Evolutionary conservation across 148 eudicot species (phyloP), one percentile per base, ranked within the genome.

Genomic region (Camellia japonica): DNA sequence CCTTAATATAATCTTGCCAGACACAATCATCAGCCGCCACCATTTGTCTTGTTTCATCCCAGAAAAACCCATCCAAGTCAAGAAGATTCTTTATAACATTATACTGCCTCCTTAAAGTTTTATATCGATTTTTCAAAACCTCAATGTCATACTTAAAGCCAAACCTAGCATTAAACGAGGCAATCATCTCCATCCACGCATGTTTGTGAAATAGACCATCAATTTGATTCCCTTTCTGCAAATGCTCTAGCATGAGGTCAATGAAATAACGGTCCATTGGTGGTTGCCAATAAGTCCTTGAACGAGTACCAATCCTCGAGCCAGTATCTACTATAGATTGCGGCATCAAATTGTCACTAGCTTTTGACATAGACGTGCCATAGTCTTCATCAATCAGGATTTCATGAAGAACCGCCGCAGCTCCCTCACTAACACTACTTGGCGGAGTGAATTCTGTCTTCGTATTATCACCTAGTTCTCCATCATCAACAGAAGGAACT

Each of bases 241-340:
- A 80, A 20, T 83, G 82, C 11, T 83, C 86, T 16, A 83, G 73
- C 86, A 86, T 78, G 51, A 86, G 82, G 76, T 86, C 84, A 54
- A 83, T 78, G 79, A 86, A 83, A 58, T 80, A 86, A 59, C 85
- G 88, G 74, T 86, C 86, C 86, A 86, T 86, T 70, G 84, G 83
- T 3, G 86, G 86, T 52, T 86, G 86, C 88, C 88, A 86, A 61
- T 64, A 83, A 20, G 88, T 83, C 78, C 88, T 80, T 23, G 84
- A 41, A 58, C 88, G 84, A 81, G 76, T 71, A 47, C 78, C 83
- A 8, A 64, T 60, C 61, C 12, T 70, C 20, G 71, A 79, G 23
- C 52, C 73, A 23, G 52, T 58, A 78, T 79, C 80, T 12, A 41
- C 68, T 67, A 14, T 49, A 46, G 81, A 47, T 52, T 42, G 78